These are phyloP conservation scores for Guillardia theta DNA, from an alignment of 78 protist species.

Conservation along the genomic window DNA sequence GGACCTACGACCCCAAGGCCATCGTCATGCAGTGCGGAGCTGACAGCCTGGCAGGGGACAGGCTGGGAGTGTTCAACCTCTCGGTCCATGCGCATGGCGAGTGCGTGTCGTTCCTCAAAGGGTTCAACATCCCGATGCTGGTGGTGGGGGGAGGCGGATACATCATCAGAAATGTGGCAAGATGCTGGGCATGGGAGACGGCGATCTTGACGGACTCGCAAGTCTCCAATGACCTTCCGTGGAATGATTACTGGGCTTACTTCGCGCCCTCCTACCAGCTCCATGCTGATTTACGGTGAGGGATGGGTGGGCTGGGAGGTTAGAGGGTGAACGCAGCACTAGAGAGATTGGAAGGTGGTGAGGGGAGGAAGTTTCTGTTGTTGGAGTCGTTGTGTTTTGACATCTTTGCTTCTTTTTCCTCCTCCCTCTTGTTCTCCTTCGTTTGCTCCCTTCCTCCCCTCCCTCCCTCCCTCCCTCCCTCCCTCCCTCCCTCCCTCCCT, in stretches of 20 bases:
- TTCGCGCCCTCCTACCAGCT: conserved; percentile 87
- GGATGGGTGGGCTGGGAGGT: neutral
- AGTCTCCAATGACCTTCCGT: conserved; percentile 79
- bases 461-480: neutral
- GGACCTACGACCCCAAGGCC: conserved; percentile 83
- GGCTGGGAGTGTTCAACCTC: conserved; percentile 97
- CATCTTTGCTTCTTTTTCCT: neutral
- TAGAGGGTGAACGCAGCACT: neutral
- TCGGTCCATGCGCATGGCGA: conserved; percentile 71
- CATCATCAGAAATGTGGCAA: conserved; percentile 95
- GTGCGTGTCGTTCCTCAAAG: conserved; percentile 43
- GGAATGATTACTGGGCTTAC: conserved; percentile 88
- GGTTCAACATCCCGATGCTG: conserved; percentile 80
- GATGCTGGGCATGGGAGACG: conserved; percentile 98
- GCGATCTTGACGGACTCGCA: neutral
- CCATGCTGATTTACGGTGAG: conserved; percentile 47
- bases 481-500: neutral
- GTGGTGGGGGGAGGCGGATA: conserved; percentile 99
- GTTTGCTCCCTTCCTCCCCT: neutral
- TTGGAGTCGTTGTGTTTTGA: neutral
- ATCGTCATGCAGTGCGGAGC: conserved; percentile 96
- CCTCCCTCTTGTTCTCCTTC: neutral
- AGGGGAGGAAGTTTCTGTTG: neutral
- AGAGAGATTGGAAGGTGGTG: neutral
- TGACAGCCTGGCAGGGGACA: conserved; percentile 95